phyloP scores from a whole-genome alignment of 805 yeast genomes.

The Ogataea henricii region DNA sequence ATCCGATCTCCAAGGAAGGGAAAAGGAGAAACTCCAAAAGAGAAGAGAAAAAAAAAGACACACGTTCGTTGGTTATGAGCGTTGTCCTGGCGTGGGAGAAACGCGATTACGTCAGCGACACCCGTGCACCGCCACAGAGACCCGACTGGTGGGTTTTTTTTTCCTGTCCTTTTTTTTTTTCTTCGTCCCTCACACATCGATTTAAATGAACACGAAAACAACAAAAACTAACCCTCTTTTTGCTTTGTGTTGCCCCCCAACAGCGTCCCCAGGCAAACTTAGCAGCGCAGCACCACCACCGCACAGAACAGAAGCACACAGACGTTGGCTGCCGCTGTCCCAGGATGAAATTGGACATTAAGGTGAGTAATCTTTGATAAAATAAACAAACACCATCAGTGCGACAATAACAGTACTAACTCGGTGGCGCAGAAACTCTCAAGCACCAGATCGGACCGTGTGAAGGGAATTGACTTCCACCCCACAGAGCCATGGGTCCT shows the following conservation, averaged over 20 bases:
- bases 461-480: constrained; percentile 96
- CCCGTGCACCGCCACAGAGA: constrained; percentile 1
- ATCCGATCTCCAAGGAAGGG: background rate
- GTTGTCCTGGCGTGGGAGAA: too few relatives aligned
- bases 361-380: constrained; percentile 38
- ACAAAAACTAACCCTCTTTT: background rate
- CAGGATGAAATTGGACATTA: constrained; percentile 53
- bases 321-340: background rate
- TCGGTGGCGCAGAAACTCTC: constrained; percentile 59
- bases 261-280: background rate
- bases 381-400: too few relatives aligned
- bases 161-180: too few relatives aligned
- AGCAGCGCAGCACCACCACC: too few relatives aligned
- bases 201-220: constrained; percentile 8
- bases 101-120: background rate
- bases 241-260: too few relatives aligned
- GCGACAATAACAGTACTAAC: background rate
- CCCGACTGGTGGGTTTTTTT: too few relatives aligned
- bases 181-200: background rate
- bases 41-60: background rate
- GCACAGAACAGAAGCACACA: background rate
- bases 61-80: background rate
- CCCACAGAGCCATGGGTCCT: constrained; percentile 97
- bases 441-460: constrained; percentile 92
- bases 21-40: background rate